Evolutionary conservation across 106 monocot species (phyloP).

Genomic region (Triglochin maritima): DNA sequence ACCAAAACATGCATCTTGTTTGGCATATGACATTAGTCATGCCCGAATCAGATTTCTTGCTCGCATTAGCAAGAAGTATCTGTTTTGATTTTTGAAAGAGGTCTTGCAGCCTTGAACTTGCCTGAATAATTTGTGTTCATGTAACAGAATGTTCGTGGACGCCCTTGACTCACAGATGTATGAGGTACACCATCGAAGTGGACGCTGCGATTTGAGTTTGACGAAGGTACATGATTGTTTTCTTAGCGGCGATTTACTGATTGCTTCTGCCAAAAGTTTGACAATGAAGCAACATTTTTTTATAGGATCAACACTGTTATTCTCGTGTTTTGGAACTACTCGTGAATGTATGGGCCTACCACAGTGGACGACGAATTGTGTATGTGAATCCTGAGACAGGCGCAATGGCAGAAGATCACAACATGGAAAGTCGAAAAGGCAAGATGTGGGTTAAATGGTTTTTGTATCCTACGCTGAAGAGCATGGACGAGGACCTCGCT

Average conservation of each 20-base stretch:
- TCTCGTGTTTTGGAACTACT: constrained; percentile 80
- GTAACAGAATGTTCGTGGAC: constrained; percentile 89
- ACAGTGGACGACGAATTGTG: constrained; percentile 77
- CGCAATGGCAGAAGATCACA: constrained; percentile 76
- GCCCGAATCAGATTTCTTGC: no score
- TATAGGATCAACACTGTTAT: constrained; percentile 86
- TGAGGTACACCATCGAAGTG: constrained; percentile 63
- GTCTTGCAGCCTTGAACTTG: no score
- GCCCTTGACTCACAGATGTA: constrained; percentile 80
- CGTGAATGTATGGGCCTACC: constrained; percentile 94
- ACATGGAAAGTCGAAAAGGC: constrained; percentile 41
- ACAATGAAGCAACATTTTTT: background rate
- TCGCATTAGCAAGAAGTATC: no score
- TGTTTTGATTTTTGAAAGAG: no score
- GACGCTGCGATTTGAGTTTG: constrained; percentile 63
- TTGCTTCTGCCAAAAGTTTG: no score
- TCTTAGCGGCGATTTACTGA: no score
- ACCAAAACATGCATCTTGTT: no score
- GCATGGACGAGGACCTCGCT: constrained; percentile 94
- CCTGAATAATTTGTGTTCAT: no score
- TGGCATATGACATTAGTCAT: no score
- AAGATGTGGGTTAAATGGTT: constrained; percentile 88
- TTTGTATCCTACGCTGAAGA: constrained; percentile 57
- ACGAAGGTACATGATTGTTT: constrained; percentile 36
- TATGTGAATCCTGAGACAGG: constrained; percentile 72